phyloP scores from a whole-genome alignment of 768 basidiomycete genomes.

The Solioccasus polychromus region DNA sequence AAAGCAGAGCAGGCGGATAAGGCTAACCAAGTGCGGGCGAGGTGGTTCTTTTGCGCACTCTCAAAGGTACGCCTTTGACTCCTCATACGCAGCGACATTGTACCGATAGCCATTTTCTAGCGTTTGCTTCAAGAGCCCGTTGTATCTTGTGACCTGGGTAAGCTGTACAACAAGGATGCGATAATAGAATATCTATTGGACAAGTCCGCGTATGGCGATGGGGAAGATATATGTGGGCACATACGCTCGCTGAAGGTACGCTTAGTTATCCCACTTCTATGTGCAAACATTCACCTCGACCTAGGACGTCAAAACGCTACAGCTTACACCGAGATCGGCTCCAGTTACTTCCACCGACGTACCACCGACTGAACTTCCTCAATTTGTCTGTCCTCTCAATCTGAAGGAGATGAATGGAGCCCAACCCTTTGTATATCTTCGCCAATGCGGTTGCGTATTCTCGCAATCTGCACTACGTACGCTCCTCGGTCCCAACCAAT shows the following conservation, averaged over 20 bases:
- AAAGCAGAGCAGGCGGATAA: conserved; percentile 91
- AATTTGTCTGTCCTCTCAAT: conserved; percentile 89
- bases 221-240: conserved; percentile 89
- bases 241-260: conserved; percentile 85
- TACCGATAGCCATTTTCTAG: conserved; percentile 37
- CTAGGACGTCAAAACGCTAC: conserved; percentile 84
- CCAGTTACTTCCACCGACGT: conserved; percentile 33
- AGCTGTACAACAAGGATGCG: conserved; percentile 95
- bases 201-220: conserved; percentile 82
- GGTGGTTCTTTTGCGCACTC: conserved; percentile 92
- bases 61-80: conserved; percentile 67
- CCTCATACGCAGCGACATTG: neutral
- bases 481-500: conserved; percentile 28
- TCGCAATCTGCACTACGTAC: conserved; percentile 80
- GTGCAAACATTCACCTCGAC: neutral
- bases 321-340: conserved; percentile 71
- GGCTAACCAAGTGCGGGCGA: conserved; percentile 81
- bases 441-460: conserved; percentile 88
- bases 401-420: conserved; percentile 93
- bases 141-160: conserved; percentile 89
- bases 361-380: conserved; percentile 48
- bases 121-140: conserved; percentile 83
- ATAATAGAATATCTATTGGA: conserved; percentile 89
- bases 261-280: neutral
- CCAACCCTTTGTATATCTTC: conserved; percentile 85